Percentiles rank a stretch among this genome's conserved stretches.
These are phyloP conservation scores for Pseudocercospora fijiensis DNA, from an alignment of 2,329 filamentous ascomycete species.

Conservation along the genomic window DNA sequence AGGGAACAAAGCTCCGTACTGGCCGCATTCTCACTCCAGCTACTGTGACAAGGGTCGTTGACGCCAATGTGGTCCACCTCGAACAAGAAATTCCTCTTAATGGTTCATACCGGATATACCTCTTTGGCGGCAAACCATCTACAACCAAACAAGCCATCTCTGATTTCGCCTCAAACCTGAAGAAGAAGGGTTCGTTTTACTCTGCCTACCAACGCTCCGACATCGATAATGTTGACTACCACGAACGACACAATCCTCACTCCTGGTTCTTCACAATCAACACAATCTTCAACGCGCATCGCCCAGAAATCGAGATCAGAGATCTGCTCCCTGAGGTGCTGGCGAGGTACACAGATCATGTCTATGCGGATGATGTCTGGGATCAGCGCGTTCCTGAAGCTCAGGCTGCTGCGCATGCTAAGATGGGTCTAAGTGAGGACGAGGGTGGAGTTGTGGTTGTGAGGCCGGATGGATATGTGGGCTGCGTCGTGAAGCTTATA, in stretches of 20 bases:
- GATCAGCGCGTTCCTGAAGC: constrained; percentile 69
- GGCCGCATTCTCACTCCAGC: constrained; percentile 75
- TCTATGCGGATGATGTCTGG: constrained; percentile 83
- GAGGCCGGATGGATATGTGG: constrained; percentile 83
- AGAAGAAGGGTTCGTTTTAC: constrained; percentile 70
- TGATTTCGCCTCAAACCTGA: constrained; percentile 67
- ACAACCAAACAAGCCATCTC: constrained; percentile 62
- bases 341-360: constrained; percentile 72
- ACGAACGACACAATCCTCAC: constrained; percentile 83
- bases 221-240: constrained; percentile 63
- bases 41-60: constrained; percentile 80
- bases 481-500: constrained; percentile 68
- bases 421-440: constrained; percentile 76
- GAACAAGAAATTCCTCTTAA: constrained; percentile 89
- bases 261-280: constrained; percentile 77
- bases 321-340: constrained; percentile 69
- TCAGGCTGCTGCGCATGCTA: constrained; percentile 74
- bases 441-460: constrained; percentile 79
- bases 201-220: constrained; percentile 63
- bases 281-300: constrained; percentile 68
- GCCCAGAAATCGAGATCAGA: constrained; percentile 69
- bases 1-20: constrained; percentile 63
- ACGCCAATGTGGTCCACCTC: constrained; percentile 85
- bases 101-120: constrained; percentile 79
- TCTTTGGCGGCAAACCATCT: constrained; percentile 72